Evolutionary conservation across 805 yeast genomes (phyloP).

Genomic region (Spathaspora passalidarum): DNA sequence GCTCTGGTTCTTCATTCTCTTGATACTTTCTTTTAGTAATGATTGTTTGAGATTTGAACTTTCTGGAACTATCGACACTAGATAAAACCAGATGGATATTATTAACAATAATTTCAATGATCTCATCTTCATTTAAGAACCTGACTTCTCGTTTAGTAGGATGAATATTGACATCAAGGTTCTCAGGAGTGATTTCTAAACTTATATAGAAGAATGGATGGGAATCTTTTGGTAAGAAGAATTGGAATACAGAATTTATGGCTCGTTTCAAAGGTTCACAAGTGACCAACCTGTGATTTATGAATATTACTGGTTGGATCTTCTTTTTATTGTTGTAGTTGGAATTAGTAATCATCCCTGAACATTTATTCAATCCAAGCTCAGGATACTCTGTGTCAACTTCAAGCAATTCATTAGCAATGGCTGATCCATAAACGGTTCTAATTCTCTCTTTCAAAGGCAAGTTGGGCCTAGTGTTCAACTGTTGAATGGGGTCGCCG

Average conservation of each 20-base stretch:
- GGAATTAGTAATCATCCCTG: slow-evolving; percentile 68
- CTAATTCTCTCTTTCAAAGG: slow-evolving; percentile 67
- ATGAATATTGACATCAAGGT: slow-evolving; percentile 90
- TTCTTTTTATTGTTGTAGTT: slow-evolving; percentile 68
- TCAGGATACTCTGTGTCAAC: slow-evolving; percentile 15
- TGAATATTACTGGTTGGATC: slow-evolving; percentile 71
- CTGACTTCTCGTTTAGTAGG: slow-evolving; percentile 94
- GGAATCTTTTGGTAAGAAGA: slow-evolving; percentile 71
- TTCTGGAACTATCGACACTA: slow-evolving; percentile 62
- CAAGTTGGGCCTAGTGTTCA: slow-evolving; percentile 54
- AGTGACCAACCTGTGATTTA: slow-evolving; percentile 77
- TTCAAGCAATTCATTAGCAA: slow-evolving; percentile 60
- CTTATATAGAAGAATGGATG: slow-evolving; percentile 76
- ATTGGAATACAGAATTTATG: slow-evolving; percentile 55
- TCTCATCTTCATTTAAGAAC: slow-evolving; percentile 83
- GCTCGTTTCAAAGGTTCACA: slow-evolving; percentile 81
- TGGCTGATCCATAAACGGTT: slow-evolving; percentile 62
- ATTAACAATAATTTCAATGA: slow-evolving; percentile 57
- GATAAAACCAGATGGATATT: slow-evolving; percentile 50
- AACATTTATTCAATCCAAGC: slow-evolving; percentile 50
- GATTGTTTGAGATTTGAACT: slow-evolving; percentile 63
- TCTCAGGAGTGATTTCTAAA: slow-evolving; percentile 60
- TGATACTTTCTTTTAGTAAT: slow-evolving; percentile 14
- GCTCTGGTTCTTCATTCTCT: slow-evolving; percentile 9
- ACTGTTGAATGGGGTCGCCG: slow-evolving; percentile 69